phyloP scores from a whole-genome alignment of 192 early-diverging fungal species.

The Phycomyces blakesleeanus region DNA sequence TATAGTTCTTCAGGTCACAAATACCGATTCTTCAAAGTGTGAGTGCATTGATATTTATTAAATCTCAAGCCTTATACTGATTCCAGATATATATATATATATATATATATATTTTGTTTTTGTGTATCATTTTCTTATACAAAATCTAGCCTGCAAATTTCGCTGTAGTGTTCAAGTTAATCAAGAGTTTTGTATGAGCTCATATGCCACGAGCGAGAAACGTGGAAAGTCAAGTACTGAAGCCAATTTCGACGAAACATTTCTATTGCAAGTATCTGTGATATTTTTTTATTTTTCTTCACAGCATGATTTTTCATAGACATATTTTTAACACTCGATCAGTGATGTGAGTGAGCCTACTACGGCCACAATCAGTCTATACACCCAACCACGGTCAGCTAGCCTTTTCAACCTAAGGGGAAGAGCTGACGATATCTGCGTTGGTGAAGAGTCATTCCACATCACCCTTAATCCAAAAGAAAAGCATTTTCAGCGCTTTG shows the following conservation, averaged over 20 bases:
- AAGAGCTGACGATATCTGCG: slow-evolving; percentile 13
- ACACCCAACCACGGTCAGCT: slow-evolving; percentile 12
- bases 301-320: slow-evolving; percentile 1
- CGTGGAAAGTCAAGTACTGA: slow-evolving; percentile 26
- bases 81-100: no score
- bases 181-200: slow-evolving; percentile 24
- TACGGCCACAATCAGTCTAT: slow-evolving; percentile 18
- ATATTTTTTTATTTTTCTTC: neutral
- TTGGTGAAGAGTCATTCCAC: slow-evolving; percentile 15
- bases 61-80: no score
- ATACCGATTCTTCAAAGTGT: slow-evolving; percentile 30
- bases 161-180: slow-evolving; percentile 26
- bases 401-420: slow-evolving; percentile 6
- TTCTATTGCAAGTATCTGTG: slow-evolving; percentile 25
- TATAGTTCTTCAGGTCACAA: slow-evolving; percentile 27
- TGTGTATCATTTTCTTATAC: no score
- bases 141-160: slow-evolving; percentile 15
- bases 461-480: slow-evolving; percentile 12
- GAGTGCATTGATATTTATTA: no score
- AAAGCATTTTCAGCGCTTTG: slow-evolving; percentile 17
- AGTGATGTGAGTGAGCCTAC: slow-evolving; percentile 29
- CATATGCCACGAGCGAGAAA: slow-evolving; percentile 16
- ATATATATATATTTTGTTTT: no score
- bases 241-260: slow-evolving; percentile 34
- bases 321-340: neutral